Evolutionary conservation across 1,284 basidiomycete genomes (phyloP), one percentile per base, ranked within the genome.

Genomic region (Malassezia sympodialis): DNA sequence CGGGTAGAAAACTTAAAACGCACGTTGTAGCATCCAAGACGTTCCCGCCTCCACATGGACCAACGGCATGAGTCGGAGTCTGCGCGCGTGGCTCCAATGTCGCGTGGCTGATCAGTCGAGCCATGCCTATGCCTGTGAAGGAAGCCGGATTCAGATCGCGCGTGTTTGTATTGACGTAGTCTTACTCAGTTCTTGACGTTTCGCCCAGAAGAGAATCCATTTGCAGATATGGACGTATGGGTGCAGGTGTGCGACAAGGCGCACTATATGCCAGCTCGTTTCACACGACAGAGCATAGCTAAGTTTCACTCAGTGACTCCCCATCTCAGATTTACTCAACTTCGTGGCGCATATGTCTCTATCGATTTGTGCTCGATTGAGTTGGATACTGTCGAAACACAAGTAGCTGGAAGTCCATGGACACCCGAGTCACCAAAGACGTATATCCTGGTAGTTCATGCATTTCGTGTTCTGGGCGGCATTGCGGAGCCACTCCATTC

Each of bases 111-210:
- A 31, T 31, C n/a, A 26, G 40, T 8, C 52, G 42, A 34, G 35
- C 32, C 52, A 30, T 48, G 21, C 44, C 17, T 15, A 45, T 48
- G 23, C n/a, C 45, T 34, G 12, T 4, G 37, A 39, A 15, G 37
- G 37, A 39, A 39, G 37, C 15, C 37, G 37, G 6, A 21, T 39
- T 6, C 37, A 39, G 15, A 21, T 39, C 21, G 37, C 37, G 6
- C 37, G 37, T 10, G 37, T 39, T 19, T 21, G 37, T 39, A 39
- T 39, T 8, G 17, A 19, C 8, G 5, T 11, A 3, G 2, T 4
- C 44, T 48, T n/a, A 48, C 31, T 7, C n/a, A 53, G 52, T 53
- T 53, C 30, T 30, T 47, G 12, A 53, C 52, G 11, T 53, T 46
- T 24, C 51, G 51, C 1, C 34, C 51, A n/a, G 51, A 53, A 27